Evolutionary conservation across 2,329 filamentous ascomycete species (phyloP).

Genomic region (Apiospora sp.): DNA sequence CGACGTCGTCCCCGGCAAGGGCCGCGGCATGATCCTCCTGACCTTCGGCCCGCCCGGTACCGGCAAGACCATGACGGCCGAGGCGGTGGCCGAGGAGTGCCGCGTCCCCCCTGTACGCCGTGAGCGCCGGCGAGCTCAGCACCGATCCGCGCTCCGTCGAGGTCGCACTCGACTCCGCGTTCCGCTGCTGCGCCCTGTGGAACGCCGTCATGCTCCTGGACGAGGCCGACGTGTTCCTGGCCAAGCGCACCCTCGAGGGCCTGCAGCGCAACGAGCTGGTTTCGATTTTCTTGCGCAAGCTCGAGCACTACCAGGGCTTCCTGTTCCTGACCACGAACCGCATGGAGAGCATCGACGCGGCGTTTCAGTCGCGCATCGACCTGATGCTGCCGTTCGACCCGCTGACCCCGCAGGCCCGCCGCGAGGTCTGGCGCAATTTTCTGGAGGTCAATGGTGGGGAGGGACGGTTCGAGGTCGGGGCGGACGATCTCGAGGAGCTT

Average conservation of each 20-base stretch:
- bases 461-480: background rate
- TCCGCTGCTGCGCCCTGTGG: background rate
- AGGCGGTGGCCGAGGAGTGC: constrained; percentile 46
- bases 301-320: constrained; percentile 46
- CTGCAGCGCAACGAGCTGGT: constrained; percentile 13
- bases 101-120: constrained; percentile 44
- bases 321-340: constrained; percentile 48
- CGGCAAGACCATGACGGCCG: constrained; percentile 48
- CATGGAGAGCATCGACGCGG: constrained; percentile 38
- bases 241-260: background rate
- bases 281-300: constrained; percentile 15
- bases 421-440: background rate
- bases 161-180: background rate
- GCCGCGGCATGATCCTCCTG: constrained; percentile 51
- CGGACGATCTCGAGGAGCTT: background rate
- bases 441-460: background rate
- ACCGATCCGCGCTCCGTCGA: background rate
- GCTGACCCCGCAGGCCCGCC: background rate
- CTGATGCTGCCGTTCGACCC: constrained; percentile 33
- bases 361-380: constrained; percentile 39
- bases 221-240: constrained; percentile 21
- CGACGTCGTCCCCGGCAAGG: constrained; percentile 28
- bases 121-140: constrained; percentile 30
- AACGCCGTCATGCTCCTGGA: constrained; percentile 10
- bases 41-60: constrained; percentile 54